phyloP scores from a whole-genome alignment of 2,329 filamentous ascomycete species.

The Xylariaceae sp. region DNA sequence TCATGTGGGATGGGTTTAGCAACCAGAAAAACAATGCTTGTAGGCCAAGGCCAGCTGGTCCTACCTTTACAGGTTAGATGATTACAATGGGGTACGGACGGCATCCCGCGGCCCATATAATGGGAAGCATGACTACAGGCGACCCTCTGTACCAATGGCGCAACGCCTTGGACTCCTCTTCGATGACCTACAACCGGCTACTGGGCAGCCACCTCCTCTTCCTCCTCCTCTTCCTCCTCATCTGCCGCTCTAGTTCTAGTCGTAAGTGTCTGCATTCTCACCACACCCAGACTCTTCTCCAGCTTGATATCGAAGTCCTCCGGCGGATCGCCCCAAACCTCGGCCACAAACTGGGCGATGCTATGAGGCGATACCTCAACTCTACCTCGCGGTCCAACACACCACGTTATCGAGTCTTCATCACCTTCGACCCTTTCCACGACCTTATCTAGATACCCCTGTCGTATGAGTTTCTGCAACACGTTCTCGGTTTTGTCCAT shows the following conservation, averaged over 20 bases:
- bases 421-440: conserved; percentile 61
- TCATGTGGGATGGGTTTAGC: background rate
- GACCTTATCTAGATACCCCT: conserved; percentile 75
- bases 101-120: background rate
- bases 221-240: conserved; percentile 16
- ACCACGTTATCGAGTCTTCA: conserved; percentile 74
- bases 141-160: background rate
- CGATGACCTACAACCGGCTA: background rate
- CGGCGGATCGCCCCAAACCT: conserved; percentile 50
- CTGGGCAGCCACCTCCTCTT: conserved; percentile 12
- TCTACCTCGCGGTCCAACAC: conserved; percentile 78
- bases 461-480: conserved; percentile 67
- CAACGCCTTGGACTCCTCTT: background rate
- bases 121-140: background rate
- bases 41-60: background rate
- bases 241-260: conserved; percentile 6
- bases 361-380: conserved; percentile 76
- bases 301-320: conserved; percentile 57
- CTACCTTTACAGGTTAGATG: background rate
- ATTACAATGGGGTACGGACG: background rate
- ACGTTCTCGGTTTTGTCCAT: conserved; percentile 70
- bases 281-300: conserved; percentile 55
- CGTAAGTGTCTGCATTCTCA: conserved; percentile 23
- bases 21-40: background rate
- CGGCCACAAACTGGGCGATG: conserved; percentile 63